Conservation (phyloP, 2,329 filamentous ascomycete genomes). For the Fonsecaea erecta region DNA sequence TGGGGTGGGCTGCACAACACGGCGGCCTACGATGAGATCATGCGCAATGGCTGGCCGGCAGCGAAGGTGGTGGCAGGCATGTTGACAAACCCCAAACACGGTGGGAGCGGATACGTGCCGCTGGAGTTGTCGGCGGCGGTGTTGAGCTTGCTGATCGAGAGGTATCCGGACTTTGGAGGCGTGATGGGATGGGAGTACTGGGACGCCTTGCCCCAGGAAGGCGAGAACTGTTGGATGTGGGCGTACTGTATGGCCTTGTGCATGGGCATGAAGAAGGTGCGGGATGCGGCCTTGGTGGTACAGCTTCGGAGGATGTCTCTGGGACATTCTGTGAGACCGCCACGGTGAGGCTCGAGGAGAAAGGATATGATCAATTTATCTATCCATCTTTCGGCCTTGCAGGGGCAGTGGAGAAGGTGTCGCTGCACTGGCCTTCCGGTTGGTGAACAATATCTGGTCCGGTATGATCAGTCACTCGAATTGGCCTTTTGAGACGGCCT, state of each 20-base stretch:
- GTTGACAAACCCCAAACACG: slow-evolving; percentile 77
- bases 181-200: slow-evolving; percentile 98
- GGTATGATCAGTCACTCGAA: too few relatives aligned
- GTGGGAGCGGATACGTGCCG: slow-evolving; percentile 65
- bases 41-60: slow-evolving; percentile 68
- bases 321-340: slow-evolving; percentile 22
- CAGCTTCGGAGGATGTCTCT: slow-evolving; percentile 41
- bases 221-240: slow-evolving; percentile 74
- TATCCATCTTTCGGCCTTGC: too few relatives aligned
- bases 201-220: slow-evolving; percentile 69
- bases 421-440: background rate
- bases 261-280: slow-evolving; percentile 50
- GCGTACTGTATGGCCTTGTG: slow-evolving; percentile 67
- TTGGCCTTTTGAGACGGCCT: too few relatives aligned
- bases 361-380: too few relatives aligned
- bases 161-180: slow-evolving; percentile 75
- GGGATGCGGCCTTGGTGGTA: slow-evolving; percentile 43
- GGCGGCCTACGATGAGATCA: slow-evolving; percentile 49
- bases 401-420: background rate
- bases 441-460: too few relatives aligned
- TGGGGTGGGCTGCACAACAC: slow-evolving; percentile 71
- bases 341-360: background rate
- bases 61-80: slow-evolving; percentile 78
- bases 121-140: slow-evolving; percentile 62
- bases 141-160: slow-evolving; percentile 60